Evolutionary conservation across 2,329 filamentous ascomycete genomes (phyloP), one percentile per base, ranked within the genome.

Genomic region (Thielaviopsis populi): DNA sequence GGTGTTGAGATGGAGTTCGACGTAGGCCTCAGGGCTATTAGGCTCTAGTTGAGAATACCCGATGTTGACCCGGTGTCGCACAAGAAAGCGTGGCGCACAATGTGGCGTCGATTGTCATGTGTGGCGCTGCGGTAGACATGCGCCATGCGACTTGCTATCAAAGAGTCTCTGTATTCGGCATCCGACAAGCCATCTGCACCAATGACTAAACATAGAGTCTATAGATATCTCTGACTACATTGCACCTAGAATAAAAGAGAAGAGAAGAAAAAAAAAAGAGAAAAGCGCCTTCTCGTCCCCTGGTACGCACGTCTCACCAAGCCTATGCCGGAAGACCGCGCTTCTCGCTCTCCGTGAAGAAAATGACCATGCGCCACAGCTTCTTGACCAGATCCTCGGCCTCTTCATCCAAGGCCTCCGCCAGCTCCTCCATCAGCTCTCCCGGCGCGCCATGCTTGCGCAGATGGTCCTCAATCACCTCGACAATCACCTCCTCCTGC

Each of bases 301-400:
- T 19, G 1, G n/a, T 37, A 56, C 17, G 10, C 5, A 15, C 42
- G 15, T 46, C 59, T 19, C 15, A 13, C 24, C 41, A 33, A 48
- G 27, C 24, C 27, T 78, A 89, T 60, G 84, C 83, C 22, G 87
- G 87, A 66, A 96, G 78, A 1, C 91, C 91, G 67, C 91, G 80
- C 77, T 94, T 95, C 80, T 96, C 92, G 71, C 87, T 89, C 75
- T 97, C 92, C 5, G 89, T 94, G 71, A 92, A 96, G 83, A 96
- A 97, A 70, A 97, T 95, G 65, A 96, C 85, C 90, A 97, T 95
- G 61, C 92, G 84, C 94, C 94, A 99, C 42, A 99, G 81, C 77
- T 96, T 97, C 82, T 90, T 95, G 60, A 97, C 91, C 68, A 99
- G 77, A 30, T 89, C 86, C 74, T 96, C 91, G 11, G 91, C 91